Percentiles rank a stretch among this genome's conserved stretches.
phyloP scores from a whole-genome alignment of 2,329 filamentous ascomycete genomes.

The Trichoderma hamatum region DNA sequence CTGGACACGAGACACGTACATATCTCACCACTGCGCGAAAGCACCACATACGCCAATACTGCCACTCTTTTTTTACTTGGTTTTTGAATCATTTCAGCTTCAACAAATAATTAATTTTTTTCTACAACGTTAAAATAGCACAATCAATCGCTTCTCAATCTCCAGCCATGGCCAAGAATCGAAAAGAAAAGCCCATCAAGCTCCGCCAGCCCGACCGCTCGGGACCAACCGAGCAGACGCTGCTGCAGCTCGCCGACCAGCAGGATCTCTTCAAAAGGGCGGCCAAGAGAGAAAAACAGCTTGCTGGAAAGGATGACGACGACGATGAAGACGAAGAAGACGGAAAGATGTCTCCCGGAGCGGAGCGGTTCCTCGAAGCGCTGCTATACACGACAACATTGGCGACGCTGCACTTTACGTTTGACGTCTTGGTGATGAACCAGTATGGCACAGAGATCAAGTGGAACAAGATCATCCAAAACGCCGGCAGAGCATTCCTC shows the following conservation, averaged over 20 bases:
- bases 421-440: slow-evolving; percentile 77
- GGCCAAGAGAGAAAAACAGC: slow-evolving; percentile 43
- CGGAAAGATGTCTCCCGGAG: slow-evolving; percentile 45
- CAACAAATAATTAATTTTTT: too few relatives aligned
- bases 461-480: slow-evolving; percentile 58
- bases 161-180: slow-evolving; percentile 53
- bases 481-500: slow-evolving; percentile 56
- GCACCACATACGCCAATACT: background rate
- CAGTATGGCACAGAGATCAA: slow-evolving; percentile 72
- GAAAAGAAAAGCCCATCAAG: slow-evolving; percentile 59
- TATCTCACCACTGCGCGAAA: background rate
- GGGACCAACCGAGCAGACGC: slow-evolving; percentile 62
- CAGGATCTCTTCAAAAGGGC: slow-evolving; percentile 59
- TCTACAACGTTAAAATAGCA: too few relatives aligned
- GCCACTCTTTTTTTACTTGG: too few relatives aligned
- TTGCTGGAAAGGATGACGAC: slow-evolving; percentile 28
- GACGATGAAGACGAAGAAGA: slow-evolving; percentile 38
- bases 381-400: slow-evolving; percentile 64
- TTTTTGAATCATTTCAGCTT: too few relatives aligned
- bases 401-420: slow-evolving; percentile 73
- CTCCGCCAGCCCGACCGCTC: slow-evolving; percentile 71
- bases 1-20: slow-evolving; percentile 17
- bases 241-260: slow-evolving; percentile 73
- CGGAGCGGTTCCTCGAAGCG: slow-evolving; percentile 58
- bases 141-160: too few relatives aligned